Base-by-base conservation (phyloP, 2,329 filamentous ascomycete genomes). In the Myriosclerotinia duriaeana region DNA sequence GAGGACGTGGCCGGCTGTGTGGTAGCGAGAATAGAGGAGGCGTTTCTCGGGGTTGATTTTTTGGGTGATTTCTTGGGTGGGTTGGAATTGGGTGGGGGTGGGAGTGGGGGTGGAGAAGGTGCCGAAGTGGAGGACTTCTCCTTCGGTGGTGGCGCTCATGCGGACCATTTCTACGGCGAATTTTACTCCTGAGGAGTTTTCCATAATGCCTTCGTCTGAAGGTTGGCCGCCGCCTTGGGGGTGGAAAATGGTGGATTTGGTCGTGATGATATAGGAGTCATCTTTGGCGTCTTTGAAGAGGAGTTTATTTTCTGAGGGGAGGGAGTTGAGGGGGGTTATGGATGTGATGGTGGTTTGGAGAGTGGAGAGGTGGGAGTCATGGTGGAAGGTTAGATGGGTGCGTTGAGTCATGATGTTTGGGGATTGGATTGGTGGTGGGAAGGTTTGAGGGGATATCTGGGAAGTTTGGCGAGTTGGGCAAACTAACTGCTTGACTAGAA, bases 201-300 rank as follows among this genome's bases (percentile, higher is more conserved):
- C 78, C 69, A 92, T 89, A 52, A 74, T 78, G 26, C 89, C 89
- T 14, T 82, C 80, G 69, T 92, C 89, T 0, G 85, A 88, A 0
- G 89, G 89, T 72, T 92, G 89, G 9, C 89, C 89, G 68, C 89
- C 89, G 26, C 89, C 89, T 76, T 92, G 89, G 0, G 88, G 86
- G 69, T 92, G 87, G 77, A 92, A 92, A 68, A 92, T 87, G n/a
- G 89, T 92, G 56, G 84, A 78, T 2, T 84, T 79, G 0, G 87
- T 89, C 7, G 86, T 80, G 26, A 91, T 76, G n/a, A 87, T 82
- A 72, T 83, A 81, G 70, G 85, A 81, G 1, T 81, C 75, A 6
- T 83, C 80, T 11, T 74, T 74, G 5, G 78, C 81, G 15, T 83
- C 77, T 74, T 89, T 90, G 79, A 87, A 87, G 12, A 90, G 82